Base-by-base conservation (phyloP, 805 yeast genomes). In the Starmerella cellae region DNA sequence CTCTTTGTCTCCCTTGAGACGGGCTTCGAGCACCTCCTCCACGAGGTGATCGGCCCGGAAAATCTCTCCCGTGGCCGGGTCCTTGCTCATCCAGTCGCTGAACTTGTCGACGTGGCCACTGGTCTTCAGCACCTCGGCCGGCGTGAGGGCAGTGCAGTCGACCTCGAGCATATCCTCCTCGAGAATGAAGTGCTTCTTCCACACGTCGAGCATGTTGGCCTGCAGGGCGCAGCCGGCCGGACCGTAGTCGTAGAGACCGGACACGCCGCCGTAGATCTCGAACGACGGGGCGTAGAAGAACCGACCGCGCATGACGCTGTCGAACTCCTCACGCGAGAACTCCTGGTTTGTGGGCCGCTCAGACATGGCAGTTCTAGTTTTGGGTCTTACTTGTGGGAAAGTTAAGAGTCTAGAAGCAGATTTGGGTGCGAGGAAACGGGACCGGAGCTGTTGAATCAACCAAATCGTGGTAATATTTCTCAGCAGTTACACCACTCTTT, bases 141-240 rank as follows among this genome's bases (percentile, higher is more conserved):
- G 99, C 38, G 99, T 91, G 65, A 91, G 70, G 87, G 91, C 87
- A 45, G 98, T 84, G 65, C 93, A 79, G 69, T 93, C 98, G 48
- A 91, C 96, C 67, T 91, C 99, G 59, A 87, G 73, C 97, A 91
- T 91, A 60, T 91, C 97, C 68, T 91, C 99, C 66, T 91, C 97
- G 53, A 93, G 69, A 48, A 91, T 78, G 62, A 91, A 91, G 66
- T 91, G 99, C 64, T 87, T 88, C 70, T 97, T 81, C 98, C 98
- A 91, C 38, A 75, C 72, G 59, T 93, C 99, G 48, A 91, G 70
- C 49, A 91, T 73, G 63, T 91, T 88, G 57, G 96, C 94, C 70
- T 88, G 97, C 66, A 91, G 75, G 11, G 97, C 93, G 69, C 97
- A 88, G 49, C 98, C 98, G 62, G 98, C 96, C 50, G 99, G 99